Evolutionary conservation across 192 early-diverging fungal genomes (phyloP).

Genomic region (Chytriomyces sp.): DNA sequence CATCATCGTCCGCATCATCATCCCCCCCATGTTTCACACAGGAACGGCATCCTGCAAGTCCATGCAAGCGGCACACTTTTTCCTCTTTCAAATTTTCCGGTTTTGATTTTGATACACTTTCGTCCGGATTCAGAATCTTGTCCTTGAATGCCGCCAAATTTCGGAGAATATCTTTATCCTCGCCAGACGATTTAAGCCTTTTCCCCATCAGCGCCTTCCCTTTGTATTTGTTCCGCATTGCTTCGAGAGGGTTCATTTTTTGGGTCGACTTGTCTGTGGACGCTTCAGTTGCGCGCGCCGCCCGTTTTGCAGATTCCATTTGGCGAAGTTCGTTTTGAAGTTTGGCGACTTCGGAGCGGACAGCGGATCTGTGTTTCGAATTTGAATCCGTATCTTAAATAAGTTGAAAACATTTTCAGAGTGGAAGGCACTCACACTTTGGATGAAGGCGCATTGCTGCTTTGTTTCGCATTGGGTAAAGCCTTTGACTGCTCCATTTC

Average conservation of each 20-base stretch:
- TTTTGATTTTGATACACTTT: not conserved
- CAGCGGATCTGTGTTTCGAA: slow-evolving; percentile 3
- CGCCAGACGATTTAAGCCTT: slow-evolving; percentile 4
- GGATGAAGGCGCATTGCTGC: not conserved
- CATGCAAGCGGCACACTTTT: slow-evolving; percentile 69
- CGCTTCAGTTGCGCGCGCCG: slow-evolving; percentile 23
- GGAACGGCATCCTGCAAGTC: slow-evolving; percentile 46
- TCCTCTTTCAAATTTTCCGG: slow-evolving; percentile 33
- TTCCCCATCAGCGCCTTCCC: slow-evolving; percentile 26
- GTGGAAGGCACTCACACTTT: not conserved
- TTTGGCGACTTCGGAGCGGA: slow-evolving; percentile 65
- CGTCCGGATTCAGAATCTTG: slow-evolving; percentile 14
- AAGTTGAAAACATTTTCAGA: not conserved
- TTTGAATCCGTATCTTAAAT: slow-evolving; percentile 25
- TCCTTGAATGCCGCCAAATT: slow-evolving; percentile 33
- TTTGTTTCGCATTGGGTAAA: not conserved
- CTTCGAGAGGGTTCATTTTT: slow-evolving; percentile 39
- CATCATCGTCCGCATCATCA: slow-evolving; percentile 50
- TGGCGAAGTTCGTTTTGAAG: slow-evolving; percentile 70
- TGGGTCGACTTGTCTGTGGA: slow-evolving; percentile 23
- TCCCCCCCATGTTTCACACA: slow-evolving; percentile 74
- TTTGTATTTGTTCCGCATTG: slow-evolving; percentile 35
- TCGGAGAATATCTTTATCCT: slow-evolving; percentile 16
- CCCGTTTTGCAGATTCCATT: slow-evolving; percentile 43
- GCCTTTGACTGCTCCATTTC: not conserved